Evolutionary conservation across 2,329 filamentous ascomycete species (phyloP), one percentile per base, ranked within the genome.

Genomic region (Aspergillus costaricaensis): DNA sequence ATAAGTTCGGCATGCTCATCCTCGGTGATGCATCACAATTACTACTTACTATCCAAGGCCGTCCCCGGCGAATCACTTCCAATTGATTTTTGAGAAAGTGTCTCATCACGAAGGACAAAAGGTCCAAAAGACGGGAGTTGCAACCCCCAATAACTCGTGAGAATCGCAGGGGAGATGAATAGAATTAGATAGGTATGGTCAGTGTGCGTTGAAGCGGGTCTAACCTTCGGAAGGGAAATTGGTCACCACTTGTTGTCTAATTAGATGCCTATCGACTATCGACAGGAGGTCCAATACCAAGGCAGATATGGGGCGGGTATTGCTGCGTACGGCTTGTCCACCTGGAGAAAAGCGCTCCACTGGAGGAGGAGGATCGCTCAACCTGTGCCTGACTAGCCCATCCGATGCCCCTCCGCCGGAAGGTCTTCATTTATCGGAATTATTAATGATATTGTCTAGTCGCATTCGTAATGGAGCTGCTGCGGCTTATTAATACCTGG

Each of bases 331-430:
- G 54, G 43, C 54, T 36, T 49, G 25, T 41, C 36, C 44, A 55
- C 56, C 60, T 57, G 54, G 50, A 60, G 55, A 36, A 58, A 59
- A 32, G 12, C 47, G 39, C 59, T 62, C 62, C 62, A 63, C 62
- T 47, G 56, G 23, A 41, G 55, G 55, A 27, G 58, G 48, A 53
- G 32, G 59, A 59, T 63, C 57, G 59, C 62, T 61, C 56, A 61
- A 53, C 57, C 55, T 48, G 62, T 63, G 55, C 59, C 59, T 61
- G 62, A 57, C 62, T 63, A 63, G 55, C 38, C 56, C 23, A 32
- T 36, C 50, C 15, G 47, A 41, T 30, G 51, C 52, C 59, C 61
- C 59, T 57, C 25, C 23, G 41, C 17, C 23, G 30, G 30, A 53
- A 41, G 41, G 50, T 61, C 58, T 54, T 57, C 58, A 60, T 56